Evolutionary conservation across 768 basidiomycete species (phyloP).

Genomic region (Russula abietina): DNA sequence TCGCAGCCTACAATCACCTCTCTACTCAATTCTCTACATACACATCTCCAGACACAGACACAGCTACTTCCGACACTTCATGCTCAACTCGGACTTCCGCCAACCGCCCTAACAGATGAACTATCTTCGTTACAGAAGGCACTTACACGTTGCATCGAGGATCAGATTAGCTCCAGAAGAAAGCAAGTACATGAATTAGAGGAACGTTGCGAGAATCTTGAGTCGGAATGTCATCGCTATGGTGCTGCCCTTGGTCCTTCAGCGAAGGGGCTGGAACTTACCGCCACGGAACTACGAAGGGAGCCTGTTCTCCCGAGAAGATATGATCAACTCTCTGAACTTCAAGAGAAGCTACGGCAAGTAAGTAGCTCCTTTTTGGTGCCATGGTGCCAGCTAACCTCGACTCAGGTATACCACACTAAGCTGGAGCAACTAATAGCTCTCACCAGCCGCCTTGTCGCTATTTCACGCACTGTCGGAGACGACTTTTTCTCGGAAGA

Average conservation of each 20-base stretch:
- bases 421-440: constrained; percentile 72
- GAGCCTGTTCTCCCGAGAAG: constrained; percentile 68
- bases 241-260: constrained; percentile 66
- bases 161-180: constrained; percentile 59
- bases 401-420: constrained; percentile 59
- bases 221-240: constrained; percentile 61
- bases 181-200: constrained; percentile 77
- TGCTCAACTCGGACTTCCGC: constrained; percentile 75
- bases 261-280: constrained; percentile 57
- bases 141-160: constrained; percentile 69
- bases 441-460: constrained; percentile 57
- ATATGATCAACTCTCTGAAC: constrained; percentile 58
- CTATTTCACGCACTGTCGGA: constrained; percentile 56
- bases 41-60: constrained; percentile 74
- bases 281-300: constrained; percentile 63
- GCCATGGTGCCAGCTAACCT: constrained; percentile 5
- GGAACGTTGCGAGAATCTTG: constrained; percentile 54
- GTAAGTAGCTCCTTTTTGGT: constrained; percentile 39
- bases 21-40: constrained; percentile 69
- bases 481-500: constrained; percentile 53
- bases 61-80: constrained; percentile 78
- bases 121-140: constrained; percentile 65
- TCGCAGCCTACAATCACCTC: constrained; percentile 42
- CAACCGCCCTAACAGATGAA: constrained; percentile 76
- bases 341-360: constrained; percentile 76